Conservation (phyloP, 805 yeast species). For the Saturnispora besseyi region DNA sequence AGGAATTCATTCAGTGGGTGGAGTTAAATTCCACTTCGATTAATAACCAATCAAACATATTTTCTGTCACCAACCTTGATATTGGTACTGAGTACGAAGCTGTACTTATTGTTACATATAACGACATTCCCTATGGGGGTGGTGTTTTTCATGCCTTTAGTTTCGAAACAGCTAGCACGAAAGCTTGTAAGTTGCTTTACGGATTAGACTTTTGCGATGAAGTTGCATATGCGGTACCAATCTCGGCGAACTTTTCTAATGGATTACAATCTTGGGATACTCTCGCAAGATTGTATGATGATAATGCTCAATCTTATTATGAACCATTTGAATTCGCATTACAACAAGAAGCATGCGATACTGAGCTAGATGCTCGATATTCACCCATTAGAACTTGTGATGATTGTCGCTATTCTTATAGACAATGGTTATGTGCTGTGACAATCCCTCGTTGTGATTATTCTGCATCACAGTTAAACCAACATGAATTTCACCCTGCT, state of each 20-base stretch:
- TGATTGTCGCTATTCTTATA: constrained; percentile 64
- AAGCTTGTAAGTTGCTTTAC: constrained; percentile 65
- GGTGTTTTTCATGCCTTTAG: constrained; percentile 45
- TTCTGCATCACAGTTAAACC: constrained; percentile 26
- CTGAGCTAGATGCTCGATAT: constrained; percentile 52
- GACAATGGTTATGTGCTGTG: constrained; percentile 84
- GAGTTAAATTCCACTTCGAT: constrained; percentile 19
- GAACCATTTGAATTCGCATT: constrained; percentile 66
- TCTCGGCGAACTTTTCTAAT: constrained; percentile 21
- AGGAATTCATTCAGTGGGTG: background rate
- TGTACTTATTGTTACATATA: constrained; percentile 45
- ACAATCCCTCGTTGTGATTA: constrained; percentile 81
- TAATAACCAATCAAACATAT: constrained; percentile 33
- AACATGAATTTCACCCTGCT: constrained; percentile 38
- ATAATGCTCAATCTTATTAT: constrained; percentile 46
- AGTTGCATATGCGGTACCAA: constrained; percentile 86
- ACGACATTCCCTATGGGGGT: constrained; percentile 42
- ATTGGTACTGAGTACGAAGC: constrained; percentile 55
- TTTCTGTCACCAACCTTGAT: constrained; percentile 53
- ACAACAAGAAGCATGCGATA: constrained; percentile 69
- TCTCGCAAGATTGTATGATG: constrained; percentile 49
- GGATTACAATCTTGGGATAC: constrained; percentile 25
- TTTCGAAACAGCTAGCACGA: constrained; percentile 46
- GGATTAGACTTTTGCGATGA: constrained; percentile 67
- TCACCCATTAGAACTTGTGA: constrained; percentile 69